Base-by-base conservation (phyloP, 805 yeast genomes). In the Jamesozyma jinghongensis region DNA sequence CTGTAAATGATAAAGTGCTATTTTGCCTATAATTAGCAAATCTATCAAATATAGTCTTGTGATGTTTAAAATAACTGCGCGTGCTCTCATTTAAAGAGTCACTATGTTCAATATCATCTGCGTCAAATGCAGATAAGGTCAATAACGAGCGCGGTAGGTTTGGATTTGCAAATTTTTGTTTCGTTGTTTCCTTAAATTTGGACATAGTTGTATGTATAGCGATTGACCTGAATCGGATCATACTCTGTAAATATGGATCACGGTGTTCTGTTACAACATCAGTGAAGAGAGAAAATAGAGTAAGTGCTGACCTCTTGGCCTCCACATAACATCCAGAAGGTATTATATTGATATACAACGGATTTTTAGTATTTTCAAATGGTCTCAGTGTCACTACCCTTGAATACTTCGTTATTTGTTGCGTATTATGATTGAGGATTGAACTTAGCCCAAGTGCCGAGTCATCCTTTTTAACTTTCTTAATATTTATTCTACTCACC, bases 291-390 rank as follows among this genome's bases (percentile, higher is more conserved):
- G 55, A 40, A 40, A 50, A 50, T 38, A 49, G 39, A 7, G 52
- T 45, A 14, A 51, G 43, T 8, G 62, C 54, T 0, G 64, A 59
- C 33, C 64, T 48, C 31, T 59, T 59, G 4, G 55, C 42, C 19
- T 45, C 50, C 4, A 57, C 37, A 31, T 48, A 47, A 6, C 38
- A 37, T 1, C 61, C 61, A 34, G 41, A 42, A 5, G 64, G 63
- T 1, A 50, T 46, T 14, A 57, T 26, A 43, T 54, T 48, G 7
- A 58, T 42, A 37, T 38, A 47, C 7, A 43, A 44, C 2, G 37
- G 36, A 3, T 26, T 25, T 8, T 17, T 16, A 27, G 11, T 16
- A 12, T 35, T 32, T n/a, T 5, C n/a, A 28, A 12, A 28, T 12
- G 10, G 10, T 22, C 10, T 22, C 10, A 10, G 10, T 7, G 6